phyloP scores from a whole-genome alignment of 768 basidiomycete genomes.

The Mycena maculata region DNA sequence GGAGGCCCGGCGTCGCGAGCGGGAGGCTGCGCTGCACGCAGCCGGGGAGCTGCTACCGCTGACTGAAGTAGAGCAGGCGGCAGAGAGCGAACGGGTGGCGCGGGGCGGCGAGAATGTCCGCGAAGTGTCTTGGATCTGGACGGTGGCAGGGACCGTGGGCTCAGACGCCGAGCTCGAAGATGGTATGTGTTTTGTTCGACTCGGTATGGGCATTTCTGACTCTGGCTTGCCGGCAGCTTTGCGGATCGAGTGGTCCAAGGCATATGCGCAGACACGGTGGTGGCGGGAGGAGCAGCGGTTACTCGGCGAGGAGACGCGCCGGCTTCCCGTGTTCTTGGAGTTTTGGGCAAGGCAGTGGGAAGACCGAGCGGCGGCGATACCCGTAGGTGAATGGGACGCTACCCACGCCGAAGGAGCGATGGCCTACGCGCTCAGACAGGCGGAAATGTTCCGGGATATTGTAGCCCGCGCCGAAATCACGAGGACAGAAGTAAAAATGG shows the following conservation, averaged over 20 bases:
- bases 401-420: no score
- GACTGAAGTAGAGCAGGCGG: background rate
- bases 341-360: background rate
- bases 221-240: constrained; percentile 4
- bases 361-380: background rate
- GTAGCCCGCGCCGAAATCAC: no score
- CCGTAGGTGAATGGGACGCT: no score
- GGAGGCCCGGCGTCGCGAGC: background rate
- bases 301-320: constrained; percentile 26
- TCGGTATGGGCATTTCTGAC: background rate
- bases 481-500: no score
- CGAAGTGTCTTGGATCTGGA: constrained; percentile 28
- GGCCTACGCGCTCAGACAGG: no score
- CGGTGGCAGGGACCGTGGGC: background rate
- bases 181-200: background rate
- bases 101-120: background rate
- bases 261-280: background rate
- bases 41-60: background rate
- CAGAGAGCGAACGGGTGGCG: background rate
- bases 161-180: constrained; percentile 12
- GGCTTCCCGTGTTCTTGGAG: background rate
- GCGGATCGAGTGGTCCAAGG: constrained; percentile 31
- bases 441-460: no score
- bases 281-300: constrained; percentile 32
- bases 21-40: background rate